Base-by-base conservation (phyloP, 2,329 filamentous ascomycete species). In the Aspergillus pseudoterreus region DNA sequence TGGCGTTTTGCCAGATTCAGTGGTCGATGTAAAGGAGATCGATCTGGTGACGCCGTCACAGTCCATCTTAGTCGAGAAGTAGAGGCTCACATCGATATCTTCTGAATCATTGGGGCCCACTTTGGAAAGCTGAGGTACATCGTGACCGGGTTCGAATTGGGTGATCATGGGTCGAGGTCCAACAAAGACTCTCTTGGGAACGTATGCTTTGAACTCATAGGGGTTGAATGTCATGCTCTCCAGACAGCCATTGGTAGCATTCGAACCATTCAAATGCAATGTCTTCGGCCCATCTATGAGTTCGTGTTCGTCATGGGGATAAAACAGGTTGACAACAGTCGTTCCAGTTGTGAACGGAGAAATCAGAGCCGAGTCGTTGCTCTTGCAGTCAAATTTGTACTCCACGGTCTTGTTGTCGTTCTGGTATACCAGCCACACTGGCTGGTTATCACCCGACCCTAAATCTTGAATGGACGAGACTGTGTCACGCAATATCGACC, bases 301-400 rank as follows among this genome's bases (percentile, higher is more conserved):
- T 0, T 68, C 76, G 51, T 78, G 70, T 54, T 82, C 76, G 21
- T 83, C 81, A 57, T 81, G 83, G 0, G 83, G 82, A 60, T 80
- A 81, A 63, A 87, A 84, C 11, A 87, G 62, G 58, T 85, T 85
- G 61, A 80, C 82, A 54, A 87, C 82, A 1, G 74, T 80, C 1
- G 76, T 79, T 11, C 75, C 78, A 2, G 67, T 63, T 11, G 73
- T 69, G 51, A 82, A 87, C 0, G 83, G 81, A 9, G 83, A 71
- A 35, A 85, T 69, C 35, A 86, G 73, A 2, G 79, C 80, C 4
- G 67, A 66, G n/a, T 69, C 62, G 21, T 69, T 68, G 30, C 75
- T 69, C n/a, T 63, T 68, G 64, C 84, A 86, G 59, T 85, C 76
- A 51, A 84, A 85, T 1, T 68, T 68, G 61, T 84, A 87, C 4